Conservation (phyloP, 768 basidiomycete species). For the Kwoniella europaea region DNA sequence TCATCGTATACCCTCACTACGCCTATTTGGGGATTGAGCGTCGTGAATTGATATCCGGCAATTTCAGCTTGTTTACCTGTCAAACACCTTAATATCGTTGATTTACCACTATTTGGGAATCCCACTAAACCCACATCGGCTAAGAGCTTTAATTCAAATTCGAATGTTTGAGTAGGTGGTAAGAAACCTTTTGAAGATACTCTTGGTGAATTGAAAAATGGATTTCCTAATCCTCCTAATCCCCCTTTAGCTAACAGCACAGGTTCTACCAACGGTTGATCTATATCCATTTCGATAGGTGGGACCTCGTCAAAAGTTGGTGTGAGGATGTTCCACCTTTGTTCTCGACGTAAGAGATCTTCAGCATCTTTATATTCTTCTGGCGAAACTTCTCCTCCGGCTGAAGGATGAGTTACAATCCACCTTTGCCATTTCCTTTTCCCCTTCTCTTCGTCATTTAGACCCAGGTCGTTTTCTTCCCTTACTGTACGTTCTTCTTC, state of each 20-base stretch:
- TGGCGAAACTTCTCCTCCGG: slow-evolving; percentile 34
- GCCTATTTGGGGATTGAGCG: slow-evolving; percentile 89
- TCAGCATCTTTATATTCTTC: slow-evolving; percentile 48
- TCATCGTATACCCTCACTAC: slow-evolving; percentile 83
- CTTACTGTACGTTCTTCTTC: slow-evolving; percentile 71
- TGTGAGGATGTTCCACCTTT: slow-evolving; percentile 30
- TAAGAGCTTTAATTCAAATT: slow-evolving; percentile 87
- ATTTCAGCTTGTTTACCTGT: slow-evolving; percentile 86
- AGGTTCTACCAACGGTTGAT: slow-evolving; percentile 34
- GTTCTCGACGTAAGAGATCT: slow-evolving; percentile 37
- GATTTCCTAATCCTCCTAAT: slow-evolving; percentile 81
- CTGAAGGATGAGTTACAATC: slow-evolving; percentile 44
- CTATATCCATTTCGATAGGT: slow-evolving; percentile 45
- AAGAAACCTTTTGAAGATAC: slow-evolving; percentile 64
- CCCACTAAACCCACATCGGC: slow-evolving; percentile 97
- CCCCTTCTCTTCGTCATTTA: slow-evolving; percentile 68
- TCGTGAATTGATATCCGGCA: slow-evolving; percentile 92
- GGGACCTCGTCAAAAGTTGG: slow-evolving; percentile 30
- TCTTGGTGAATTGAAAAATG: slow-evolving; percentile 75
- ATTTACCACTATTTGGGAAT: slow-evolving; percentile 89
- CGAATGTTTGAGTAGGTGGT: slow-evolving; percentile 67
- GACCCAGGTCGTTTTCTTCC: slow-evolving; percentile 67
- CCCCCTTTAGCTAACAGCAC: slow-evolving; percentile 76
- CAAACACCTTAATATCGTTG: slow-evolving; percentile 85
- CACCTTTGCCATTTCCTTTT: slow-evolving; percentile 40